Percentiles rank a stretch among this genome's conserved stretches.
Evolutionary conservation across 192 early-diverging fungal species (phyloP).

Genomic region (Coemansia sp.): DNA sequence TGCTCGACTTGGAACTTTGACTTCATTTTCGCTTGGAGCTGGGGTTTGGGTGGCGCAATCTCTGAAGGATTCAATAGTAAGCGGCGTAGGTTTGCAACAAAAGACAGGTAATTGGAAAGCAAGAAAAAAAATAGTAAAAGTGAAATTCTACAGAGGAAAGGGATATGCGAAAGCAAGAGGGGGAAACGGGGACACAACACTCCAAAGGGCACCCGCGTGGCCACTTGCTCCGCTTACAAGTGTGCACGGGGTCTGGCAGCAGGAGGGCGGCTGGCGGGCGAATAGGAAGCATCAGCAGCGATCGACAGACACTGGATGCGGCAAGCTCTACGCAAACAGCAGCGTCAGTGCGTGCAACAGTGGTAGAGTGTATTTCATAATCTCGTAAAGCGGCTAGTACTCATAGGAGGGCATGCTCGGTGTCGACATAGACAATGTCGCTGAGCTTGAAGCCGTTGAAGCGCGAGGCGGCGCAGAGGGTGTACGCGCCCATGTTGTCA

Average conservation of each 20-base stretch:
- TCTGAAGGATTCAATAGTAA: constrained; percentile 1
- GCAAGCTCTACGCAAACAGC: constrained; percentile 3
- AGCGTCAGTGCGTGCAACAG: background rate
- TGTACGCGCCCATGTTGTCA: constrained; percentile 97
- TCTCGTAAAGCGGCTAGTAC: background rate
- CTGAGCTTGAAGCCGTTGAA: constrained; percentile 89
- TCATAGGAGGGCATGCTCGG: constrained; percentile 43
- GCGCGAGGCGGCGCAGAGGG: constrained; percentile 80
- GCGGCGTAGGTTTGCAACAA: background rate
- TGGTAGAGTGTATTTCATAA: constrained; percentile 10
- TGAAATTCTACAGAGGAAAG: background rate
- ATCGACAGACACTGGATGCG: constrained; percentile 3
- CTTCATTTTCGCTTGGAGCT: constrained; percentile 54
- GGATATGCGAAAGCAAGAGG: constrained; percentile 10
- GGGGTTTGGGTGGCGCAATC: background rate
- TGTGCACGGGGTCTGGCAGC: background rate
- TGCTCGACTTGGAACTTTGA: constrained; percentile 98
- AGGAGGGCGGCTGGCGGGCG: constrained; percentile 1
- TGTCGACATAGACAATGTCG: constrained; percentile 84
- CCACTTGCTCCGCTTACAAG: background rate
- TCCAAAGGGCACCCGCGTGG: constrained; percentile 2
- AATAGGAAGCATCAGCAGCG: constrained; percentile 4
- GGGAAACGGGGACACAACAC: background rate
- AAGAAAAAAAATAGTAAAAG: background rate
- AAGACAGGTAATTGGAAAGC: background rate